Conservation (phyloP, 2,329 filamentous ascomycete species). For the Calycina herbarum region DNA sequence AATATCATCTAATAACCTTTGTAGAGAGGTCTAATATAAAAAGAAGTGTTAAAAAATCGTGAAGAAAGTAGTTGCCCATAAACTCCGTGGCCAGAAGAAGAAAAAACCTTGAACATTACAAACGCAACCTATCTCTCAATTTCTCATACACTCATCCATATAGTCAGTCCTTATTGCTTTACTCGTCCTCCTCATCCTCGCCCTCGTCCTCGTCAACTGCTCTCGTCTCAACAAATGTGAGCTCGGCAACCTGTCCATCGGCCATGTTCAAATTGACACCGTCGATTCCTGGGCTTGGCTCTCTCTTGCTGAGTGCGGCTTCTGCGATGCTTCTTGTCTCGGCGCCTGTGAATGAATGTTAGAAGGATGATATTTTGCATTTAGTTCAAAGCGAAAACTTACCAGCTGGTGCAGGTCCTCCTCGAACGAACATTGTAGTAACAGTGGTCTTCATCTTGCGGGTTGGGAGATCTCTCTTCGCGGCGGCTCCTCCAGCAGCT, state of each 20-base stretch:
- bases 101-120: slow-evolving; percentile 4
- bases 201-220: slow-evolving; percentile 25
- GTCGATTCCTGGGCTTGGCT: slow-evolving; percentile 27
- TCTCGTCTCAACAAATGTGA: slow-evolving; percentile 35
- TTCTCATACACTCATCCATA: not conserved
- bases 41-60: slow-evolving; percentile 6
- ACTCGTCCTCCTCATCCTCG: slow-evolving; percentile 11
- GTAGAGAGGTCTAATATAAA: slow-evolving; percentile 6
- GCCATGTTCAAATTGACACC: slow-evolving; percentile 35
- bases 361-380: slow-evolving; percentile 6
- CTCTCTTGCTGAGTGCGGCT: slow-evolving; percentile 23
- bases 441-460: slow-evolving; percentile 34
- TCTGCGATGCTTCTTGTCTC: slow-evolving; percentile 8
- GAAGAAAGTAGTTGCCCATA: slow-evolving; percentile 3
- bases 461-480: slow-evolving; percentile 15
- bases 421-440: slow-evolving; percentile 36
- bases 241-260: slow-evolving; percentile 34
- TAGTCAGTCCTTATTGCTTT: not conserved
- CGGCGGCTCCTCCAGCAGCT: not conserved
- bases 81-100: slow-evolving; percentile 7
- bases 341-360: slow-evolving; percentile 10
- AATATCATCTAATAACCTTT: slow-evolving; percentile 11
- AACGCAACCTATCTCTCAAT: slow-evolving; percentile 1
- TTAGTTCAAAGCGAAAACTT: slow-evolving; percentile 8
- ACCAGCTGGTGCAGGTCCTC: slow-evolving; percentile 28